A percentile compares a stretch with the other conserved stretches of the same genome.
Conservation (phyloP, 352 stramenopile species). For the Phytophthora megakarya region DNA sequence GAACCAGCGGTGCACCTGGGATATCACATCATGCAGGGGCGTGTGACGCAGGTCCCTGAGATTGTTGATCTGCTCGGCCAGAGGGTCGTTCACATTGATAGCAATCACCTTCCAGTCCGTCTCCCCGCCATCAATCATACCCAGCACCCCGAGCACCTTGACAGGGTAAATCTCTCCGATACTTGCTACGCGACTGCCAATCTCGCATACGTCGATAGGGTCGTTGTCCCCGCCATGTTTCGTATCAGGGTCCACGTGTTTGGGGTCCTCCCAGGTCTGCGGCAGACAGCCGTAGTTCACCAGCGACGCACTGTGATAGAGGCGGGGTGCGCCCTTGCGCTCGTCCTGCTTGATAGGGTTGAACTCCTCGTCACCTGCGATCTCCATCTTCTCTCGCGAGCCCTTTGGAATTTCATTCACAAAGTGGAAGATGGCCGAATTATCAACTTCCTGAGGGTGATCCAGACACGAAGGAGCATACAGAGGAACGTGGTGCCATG, state of each 20-base stretch:
- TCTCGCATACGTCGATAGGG: slow-evolving; percentile 99
- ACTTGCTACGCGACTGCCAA: slow-evolving; percentile 90
- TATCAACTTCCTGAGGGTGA: slow-evolving; percentile 41
- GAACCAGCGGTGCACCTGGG: slow-evolving; percentile 94
- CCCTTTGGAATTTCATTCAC: slow-evolving; percentile 94
- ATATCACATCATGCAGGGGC: slow-evolving; percentile 70
- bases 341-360: slow-evolving; percentile 98
- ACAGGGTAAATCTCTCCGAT: slow-evolving; percentile 96
- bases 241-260: slow-evolving; percentile 93
- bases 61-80: slow-evolving; percentile 95
- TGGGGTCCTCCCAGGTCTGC: slow-evolving; percentile 99
- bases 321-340: slow-evolving; percentile 96
- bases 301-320: slow-evolving; percentile 86
- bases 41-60: slow-evolving; percentile 86
- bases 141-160: slow-evolving; percentile 97
- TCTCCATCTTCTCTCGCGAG: slow-evolving; percentile 93
- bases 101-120: slow-evolving; percentile 99
- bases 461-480: slow-evolving; percentile 43
- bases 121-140: slow-evolving; percentile 99
- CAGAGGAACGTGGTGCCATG: slow-evolving; percentile 94
- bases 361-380: slow-evolving; percentile 88
- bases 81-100: slow-evolving; percentile 95
- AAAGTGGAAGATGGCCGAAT: slow-evolving; percentile 86
- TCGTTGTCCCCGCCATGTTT: slow-evolving; percentile 96
- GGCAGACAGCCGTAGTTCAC: slow-evolving; percentile 99